A percentile compares a stretch with the other conserved stretches of the same genome.
phyloP scores from a whole-genome alignment of 768 basidiomycete species.

The Russula earlei region DNA sequence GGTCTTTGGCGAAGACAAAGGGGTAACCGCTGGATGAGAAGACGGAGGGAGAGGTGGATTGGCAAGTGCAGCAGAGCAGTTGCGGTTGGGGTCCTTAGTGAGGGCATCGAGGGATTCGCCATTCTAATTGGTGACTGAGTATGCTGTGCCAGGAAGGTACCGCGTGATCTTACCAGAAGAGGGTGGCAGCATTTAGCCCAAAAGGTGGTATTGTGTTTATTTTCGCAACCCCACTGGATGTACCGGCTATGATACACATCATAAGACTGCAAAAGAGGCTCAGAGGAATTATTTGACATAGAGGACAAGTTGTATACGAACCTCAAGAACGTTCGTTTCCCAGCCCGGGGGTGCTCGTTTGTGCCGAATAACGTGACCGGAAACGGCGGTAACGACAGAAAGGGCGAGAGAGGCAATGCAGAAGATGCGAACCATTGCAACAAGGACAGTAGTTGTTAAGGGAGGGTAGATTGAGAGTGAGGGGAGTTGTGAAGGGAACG shows the following conservation, averaged over 20 bases:
- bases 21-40: not conserved
- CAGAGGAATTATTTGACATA: not conserved
- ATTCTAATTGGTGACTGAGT: slow-evolving; percentile 29
- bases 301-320: slow-evolving; percentile 11
- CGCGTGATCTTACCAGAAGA: slow-evolving; percentile 38
- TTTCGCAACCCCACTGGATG: slow-evolving; percentile 40
- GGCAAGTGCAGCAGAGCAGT: too few relatives aligned
- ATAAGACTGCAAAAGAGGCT: slow-evolving; percentile 35
- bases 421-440: slow-evolving; percentile 27
- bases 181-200: slow-evolving; percentile 68
- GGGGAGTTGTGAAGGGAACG: slow-evolving; percentile 13
- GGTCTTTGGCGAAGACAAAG: too few relatives aligned
- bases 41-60: not conserved
- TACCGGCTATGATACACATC: slow-evolving; percentile 53
- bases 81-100: too few relatives aligned
- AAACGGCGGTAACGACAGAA: slow-evolving; percentile 25
- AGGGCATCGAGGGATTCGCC: slow-evolving; percentile 39
- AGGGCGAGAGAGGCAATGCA: slow-evolving; percentile 37
- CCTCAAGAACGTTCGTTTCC: slow-evolving; percentile 39
- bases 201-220: slow-evolving; percentile 34
- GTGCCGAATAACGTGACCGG: not conserved
- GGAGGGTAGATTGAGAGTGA: slow-evolving; percentile 14
- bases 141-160: not conserved
- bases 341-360: slow-evolving; percentile 35
- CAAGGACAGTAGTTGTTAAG: slow-evolving; percentile 14